These are phyloP conservation scores for Aspergillus hortae DNA, from an alignment of 2,329 filamentous ascomycete genomes.

Conservation along the genomic window DNA sequence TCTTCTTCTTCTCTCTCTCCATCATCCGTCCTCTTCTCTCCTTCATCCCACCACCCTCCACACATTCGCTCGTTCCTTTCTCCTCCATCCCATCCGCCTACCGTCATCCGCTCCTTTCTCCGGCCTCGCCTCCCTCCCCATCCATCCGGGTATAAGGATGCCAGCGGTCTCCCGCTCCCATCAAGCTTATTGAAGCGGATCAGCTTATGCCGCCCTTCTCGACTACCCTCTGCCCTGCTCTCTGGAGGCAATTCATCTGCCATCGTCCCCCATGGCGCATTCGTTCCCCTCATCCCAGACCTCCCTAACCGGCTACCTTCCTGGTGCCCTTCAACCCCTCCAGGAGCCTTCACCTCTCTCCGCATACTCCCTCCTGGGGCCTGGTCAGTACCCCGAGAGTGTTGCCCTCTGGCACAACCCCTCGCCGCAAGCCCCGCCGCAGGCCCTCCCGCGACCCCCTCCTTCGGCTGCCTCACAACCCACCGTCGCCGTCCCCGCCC, in stretches of 20 bases:
- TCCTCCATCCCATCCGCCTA: neutral
- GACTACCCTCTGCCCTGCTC: conserved; percentile 5
- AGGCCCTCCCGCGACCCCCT: neutral
- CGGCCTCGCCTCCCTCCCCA: neutral
- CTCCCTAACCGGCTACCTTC: conserved; percentile 24
- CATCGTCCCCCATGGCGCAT: conserved; percentile 25
- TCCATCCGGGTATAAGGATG: conserved; percentile 11
- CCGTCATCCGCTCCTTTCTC: neutral
- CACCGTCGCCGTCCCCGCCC: conserved; percentile 11
- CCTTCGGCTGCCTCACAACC: conserved; percentile 5
- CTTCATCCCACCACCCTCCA: conserved; percentile 4
- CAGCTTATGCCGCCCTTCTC: conserved; percentile 16
- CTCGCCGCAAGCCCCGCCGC: conserved; percentile 18
- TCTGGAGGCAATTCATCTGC: conserved; percentile 17
- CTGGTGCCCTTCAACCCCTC: conserved; percentile 20
- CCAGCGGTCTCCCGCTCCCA: conserved; percentile 7
- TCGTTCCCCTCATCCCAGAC: conserved; percentile 28
- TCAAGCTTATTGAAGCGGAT: conserved; percentile 8
- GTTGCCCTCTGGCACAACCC: conserved; percentile 44
- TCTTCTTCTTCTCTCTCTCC: conserved; percentile 5
- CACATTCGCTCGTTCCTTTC: neutral
- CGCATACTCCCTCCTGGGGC: conserved; percentile 32
- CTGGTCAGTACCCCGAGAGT: conserved; percentile 39
- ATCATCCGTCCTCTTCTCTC: neutral
- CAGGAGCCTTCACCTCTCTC: conserved; percentile 24